Conservation (phyloP, 768 basidiomycete genomes). For the Crucibulum laeve region DNA sequence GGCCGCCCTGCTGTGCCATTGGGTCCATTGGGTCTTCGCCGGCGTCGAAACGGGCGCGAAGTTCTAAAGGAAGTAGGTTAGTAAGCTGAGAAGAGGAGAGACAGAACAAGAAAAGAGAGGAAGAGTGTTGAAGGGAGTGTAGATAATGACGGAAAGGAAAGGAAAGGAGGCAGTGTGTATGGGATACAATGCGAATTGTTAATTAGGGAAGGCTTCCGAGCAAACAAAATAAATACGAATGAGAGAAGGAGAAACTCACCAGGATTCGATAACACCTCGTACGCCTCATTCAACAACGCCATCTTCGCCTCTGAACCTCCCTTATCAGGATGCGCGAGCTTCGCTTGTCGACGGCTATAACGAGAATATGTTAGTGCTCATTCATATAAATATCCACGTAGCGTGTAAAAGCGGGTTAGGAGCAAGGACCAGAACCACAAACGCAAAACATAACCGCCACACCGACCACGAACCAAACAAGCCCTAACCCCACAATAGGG, state of each 20-base stretch:
- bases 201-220: too few relatives aligned
- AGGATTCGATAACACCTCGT: slow-evolving; percentile 80
- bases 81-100: neutral
- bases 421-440: too few relatives aligned
- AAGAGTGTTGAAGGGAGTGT: neutral
- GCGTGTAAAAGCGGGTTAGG: neutral
- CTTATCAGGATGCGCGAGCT: slow-evolving; percentile 89
- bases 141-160: too few relatives aligned
- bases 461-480: too few relatives aligned
- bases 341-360: slow-evolving; percentile 74
- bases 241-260: neutral
- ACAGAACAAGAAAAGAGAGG: neutral
- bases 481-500: too few relatives aligned
- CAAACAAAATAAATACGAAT: too few relatives aligned
- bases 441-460: too few relatives aligned
- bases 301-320: slow-evolving; percentile 93
- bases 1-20: slow-evolving; percentile 51
- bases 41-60: slow-evolving; percentile 83
- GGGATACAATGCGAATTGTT: too few relatives aligned
- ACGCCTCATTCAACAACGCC: slow-evolving; percentile 93
- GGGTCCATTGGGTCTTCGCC: slow-evolving; percentile 98
- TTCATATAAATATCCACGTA: neutral
- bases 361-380: neutral
- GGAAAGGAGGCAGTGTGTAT: too few relatives aligned
- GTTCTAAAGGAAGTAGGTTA: slow-evolving; percentile 38